Evolutionary conservation across 1,284 basidiomycete genomes (phyloP).

Genomic region (Vanrija sp.): DNA sequence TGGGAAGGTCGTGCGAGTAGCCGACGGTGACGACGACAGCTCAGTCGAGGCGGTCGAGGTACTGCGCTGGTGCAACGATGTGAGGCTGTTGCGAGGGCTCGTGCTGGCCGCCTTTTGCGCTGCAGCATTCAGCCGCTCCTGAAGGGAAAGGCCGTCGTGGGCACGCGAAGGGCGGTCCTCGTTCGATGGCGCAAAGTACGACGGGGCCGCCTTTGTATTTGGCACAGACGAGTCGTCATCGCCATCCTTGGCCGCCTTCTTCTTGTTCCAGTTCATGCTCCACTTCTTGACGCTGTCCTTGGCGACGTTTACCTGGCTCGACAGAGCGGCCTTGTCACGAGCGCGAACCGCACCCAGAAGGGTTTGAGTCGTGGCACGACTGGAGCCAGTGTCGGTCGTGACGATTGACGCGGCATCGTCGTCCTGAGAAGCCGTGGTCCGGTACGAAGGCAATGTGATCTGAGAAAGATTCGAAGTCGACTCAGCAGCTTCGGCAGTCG

Average conservation of each 20-base stretch:
- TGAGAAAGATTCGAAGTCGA: background rate
- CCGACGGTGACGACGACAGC: constrained; percentile 12
- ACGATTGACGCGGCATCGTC: background rate
- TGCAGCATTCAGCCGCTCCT: constrained; percentile 40
- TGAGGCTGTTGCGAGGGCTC: background rate
- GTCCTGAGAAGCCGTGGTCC: background rate
- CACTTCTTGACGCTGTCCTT: constrained; percentile 83
- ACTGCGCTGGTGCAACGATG: background rate
- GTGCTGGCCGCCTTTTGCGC: constrained; percentile 11
- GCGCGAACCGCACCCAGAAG: constrained; percentile 58
- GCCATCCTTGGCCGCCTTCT: constrained; percentile 6
- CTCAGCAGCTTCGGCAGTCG: background rate
- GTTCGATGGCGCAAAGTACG: constrained; percentile 32
- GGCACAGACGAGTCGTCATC: constrained; percentile 3
- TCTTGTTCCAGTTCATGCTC: constrained; percentile 64
- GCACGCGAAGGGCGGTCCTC: constrained; percentile 13
- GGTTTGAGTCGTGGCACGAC: constrained; percentile 10
- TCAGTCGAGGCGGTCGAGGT: background rate
- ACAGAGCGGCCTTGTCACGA: constrained; percentile 74
- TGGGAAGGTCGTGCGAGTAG: too few species aligned
- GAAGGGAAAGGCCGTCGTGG: constrained; percentile 14
- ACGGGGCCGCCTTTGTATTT: background rate
- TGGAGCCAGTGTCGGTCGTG: background rate
- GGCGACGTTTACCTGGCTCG: constrained; percentile 58
- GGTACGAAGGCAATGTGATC: too few species aligned